Evolutionary conservation across 345 rosid species (phyloP).

Genomic region (Punica granatum): DNA sequence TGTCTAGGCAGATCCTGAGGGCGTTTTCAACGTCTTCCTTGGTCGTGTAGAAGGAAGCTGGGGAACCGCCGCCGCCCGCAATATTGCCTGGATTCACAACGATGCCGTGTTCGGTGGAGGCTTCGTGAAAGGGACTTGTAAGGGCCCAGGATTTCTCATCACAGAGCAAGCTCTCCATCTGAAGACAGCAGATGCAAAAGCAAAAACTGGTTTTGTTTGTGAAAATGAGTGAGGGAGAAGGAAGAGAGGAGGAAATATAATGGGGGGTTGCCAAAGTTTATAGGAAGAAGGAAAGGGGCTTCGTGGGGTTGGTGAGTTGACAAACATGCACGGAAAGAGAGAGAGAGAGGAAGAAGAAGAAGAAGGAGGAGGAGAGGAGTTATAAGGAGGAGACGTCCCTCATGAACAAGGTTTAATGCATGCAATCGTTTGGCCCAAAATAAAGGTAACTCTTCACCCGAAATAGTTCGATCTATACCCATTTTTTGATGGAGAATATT

Average conservation of each 20-base stretch:
- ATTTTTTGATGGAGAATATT: too few relatives aligned
- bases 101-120: background rate
- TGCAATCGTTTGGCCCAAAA: background rate
- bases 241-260: too few relatives aligned
- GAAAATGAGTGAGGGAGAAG: background rate
- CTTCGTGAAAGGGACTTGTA: background rate
- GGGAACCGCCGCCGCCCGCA: too few relatives aligned
- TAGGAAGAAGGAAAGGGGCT: background rate
- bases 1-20: constrained; percentile 8
- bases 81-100: too few relatives aligned
- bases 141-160: constrained; percentile 10
- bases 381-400: constrained; percentile 15
- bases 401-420: constrained; percentile 19
- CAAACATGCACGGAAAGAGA: background rate
- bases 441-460: background rate
- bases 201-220: background rate
- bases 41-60: background rate
- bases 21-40: constrained; percentile 11
- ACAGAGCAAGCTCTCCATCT: constrained; percentile 15
- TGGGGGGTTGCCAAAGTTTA: background rate
- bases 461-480: background rate
- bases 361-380: background rate
- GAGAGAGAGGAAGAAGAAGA: background rate
- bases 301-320: constrained; percentile 3
- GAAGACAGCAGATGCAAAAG: background rate